Base-by-base conservation (phyloP, 768 basidiomycete genomes). In the Macrocybe gigantea region DNA sequence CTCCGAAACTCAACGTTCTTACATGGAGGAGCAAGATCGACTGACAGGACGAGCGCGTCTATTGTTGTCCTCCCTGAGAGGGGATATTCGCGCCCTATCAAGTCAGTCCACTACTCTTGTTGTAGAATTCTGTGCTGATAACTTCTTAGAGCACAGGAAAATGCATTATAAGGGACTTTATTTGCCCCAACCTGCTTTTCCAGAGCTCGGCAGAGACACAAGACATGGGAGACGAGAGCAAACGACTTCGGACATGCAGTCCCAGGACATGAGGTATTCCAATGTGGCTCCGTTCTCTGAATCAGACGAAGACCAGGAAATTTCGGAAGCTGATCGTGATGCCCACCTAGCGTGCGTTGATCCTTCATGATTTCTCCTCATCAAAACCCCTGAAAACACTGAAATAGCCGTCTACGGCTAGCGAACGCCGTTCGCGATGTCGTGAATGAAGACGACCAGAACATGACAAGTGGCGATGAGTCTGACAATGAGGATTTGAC, bases 401-500 rank as follows among this genome's bases (percentile, higher is more conserved):
- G 22, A 22, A 22, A 22, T 22, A 22, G 22, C 22, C 22, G 22
- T 4, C 22, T 22, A 22, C 80, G 84, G 15, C 70, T 78, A 8
- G 60, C 64, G 29, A 71, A 73, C 4, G 74, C 73, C 5, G 51
- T 67, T 15, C 51, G 65, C 40, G 65, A 67, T 8, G 52, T 60
- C 13, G 32, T 47, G 13, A 61, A 73, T 22, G 75, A 77, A 6
- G 77, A 73, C 13, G 68, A 82, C 41, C 67, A 66, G 12, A 73
- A 69, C 45, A 71, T 82, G 56, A 79, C 78, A 7, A 84, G 80
- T 43, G 81, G 79, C 3, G 88, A 90, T 53, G 89, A 92, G 62
- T 91, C 89, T 2, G 90, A 91, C 54, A 68, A 87, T 53, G 81
- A 79, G 15, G 85, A 84, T 56, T 58, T 86, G 42, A 85, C 80